Base-by-base conservation (phyloP, 2,329 filamentous ascomycete genomes). In the Cercospora zeae-maydis region DNA sequence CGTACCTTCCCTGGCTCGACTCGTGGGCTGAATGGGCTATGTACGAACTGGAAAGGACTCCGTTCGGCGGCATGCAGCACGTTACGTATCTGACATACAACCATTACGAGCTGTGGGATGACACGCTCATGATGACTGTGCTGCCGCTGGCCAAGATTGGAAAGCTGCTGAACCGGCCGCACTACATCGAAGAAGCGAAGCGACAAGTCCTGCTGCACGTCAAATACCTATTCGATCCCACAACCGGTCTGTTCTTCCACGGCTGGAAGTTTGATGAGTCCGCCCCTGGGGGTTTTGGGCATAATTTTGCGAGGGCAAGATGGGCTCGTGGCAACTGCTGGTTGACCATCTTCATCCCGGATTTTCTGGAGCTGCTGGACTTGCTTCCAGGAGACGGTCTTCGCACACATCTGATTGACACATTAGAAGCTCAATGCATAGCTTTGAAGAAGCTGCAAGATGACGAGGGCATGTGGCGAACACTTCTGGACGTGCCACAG, bases 121-220 rank as follows among this genome's bases (percentile, higher is more conserved):
- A 93, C 74, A 93, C 90, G 5, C 81, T 93, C 49, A 93, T 93
- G 90, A 93, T 93, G 90, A 92, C 89, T 0, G 90, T 92, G 5
- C 78, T 93, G 76, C 90, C 90, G 1, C 80, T 93, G 16, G 89
- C 89, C 16, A 93, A 93, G 78, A 92, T 92, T 64, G 90, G 90
- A 0, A 82, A 87, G 61, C 79, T 92, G 3, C 82, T 93, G 2
- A 80, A 84, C 64, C 80, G 89, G 1, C 88, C 88, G 0, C 83
- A 89, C 67, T 93, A 93, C 73, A 80, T 93, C 27, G 88, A 86
- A 45, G 90, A 93, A 76, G 90, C 89, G 10, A 91, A 91, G 78
- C 81, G 84, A 7, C 90, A 93, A 75, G 92, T 92, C 72, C 80
- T 93, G 47, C 77, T 92, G 13, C 90, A 93, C 70, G 85, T 92